Percentiles rank a stretch among this genome's conserved stretches.
Evolutionary conservation across 179 eudicot genomes (phyloP).

Genomic region (Corrigiola litoralis): DNA sequence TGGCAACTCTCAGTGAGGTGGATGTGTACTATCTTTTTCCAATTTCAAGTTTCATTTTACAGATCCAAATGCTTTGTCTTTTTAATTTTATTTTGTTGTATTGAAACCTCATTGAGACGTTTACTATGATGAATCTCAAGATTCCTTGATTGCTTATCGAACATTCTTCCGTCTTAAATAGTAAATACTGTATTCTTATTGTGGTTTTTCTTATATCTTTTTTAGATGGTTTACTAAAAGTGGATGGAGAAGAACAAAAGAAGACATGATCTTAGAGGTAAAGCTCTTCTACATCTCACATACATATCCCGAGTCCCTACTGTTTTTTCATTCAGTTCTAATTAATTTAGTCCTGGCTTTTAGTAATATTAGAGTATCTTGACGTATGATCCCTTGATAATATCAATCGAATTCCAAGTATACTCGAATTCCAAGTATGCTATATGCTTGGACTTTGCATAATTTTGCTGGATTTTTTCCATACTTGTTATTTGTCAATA

Average conservation of each 20-base stretch:
- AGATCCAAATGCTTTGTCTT: no score
- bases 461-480: background rate
- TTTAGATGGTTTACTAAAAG: slow-evolving; percentile 81
- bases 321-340: slow-evolving; percentile 3
- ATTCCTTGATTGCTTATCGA: background rate
- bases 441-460: no score
- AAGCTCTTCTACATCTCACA: background rate
- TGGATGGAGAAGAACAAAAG: slow-evolving; percentile 96
- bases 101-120: no score
- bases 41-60: no score
- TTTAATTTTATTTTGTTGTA: no score
- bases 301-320: background rate
- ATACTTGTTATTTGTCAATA: background rate
- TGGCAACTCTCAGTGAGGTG: no score
- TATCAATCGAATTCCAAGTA: no score
- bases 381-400: no score
- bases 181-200: background rate
- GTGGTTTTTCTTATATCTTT: background rate
- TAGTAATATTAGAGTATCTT: background rate
- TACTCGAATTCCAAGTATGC: no score
- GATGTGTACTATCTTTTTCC: no score
- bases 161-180: background rate
- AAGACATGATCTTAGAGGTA: slow-evolving; percentile 83
- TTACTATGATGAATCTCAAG: no score
- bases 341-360: background rate